Base-by-base conservation (phyloP, 148 eudicot species). In the Agrostemma githago region DNA sequence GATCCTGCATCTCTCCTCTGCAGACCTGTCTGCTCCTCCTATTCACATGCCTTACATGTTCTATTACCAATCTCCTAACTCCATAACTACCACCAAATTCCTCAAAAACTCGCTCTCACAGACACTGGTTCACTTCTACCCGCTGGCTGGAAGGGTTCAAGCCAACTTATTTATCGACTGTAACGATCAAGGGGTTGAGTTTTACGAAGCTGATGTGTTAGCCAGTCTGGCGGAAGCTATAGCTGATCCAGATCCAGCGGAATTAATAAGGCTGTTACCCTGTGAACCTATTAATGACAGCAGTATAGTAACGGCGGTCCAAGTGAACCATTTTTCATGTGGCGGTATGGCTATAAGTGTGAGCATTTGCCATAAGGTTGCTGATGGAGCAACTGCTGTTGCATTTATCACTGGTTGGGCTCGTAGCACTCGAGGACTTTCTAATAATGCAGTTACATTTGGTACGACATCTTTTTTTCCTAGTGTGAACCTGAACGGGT, bases 11-110 rank as follows among this genome's bases (percentile, higher is more conserved):
- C 79, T 83, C 37, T 85, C 85, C 5, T 41, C 80, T 48, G 14
- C 85, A 19, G 90, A 85, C 44, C 86, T 83, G 54, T 60, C 78
- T 42, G 17, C 79, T 3, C 79, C 82, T 26, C 66, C 79, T 4
- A 9, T 70, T 0, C 76, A 79, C 21, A 75, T 80, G 46, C 86
- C 88, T 8, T 5, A 85, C 8, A 65, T 85, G 20, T 66, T 82
- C 62, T 82, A 71, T 68, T 84, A 79, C 72, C 26, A 26, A 53
- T 21, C 48, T 56, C 76, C 77, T 5, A 56, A 15, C 51, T 26
- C 6, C 17, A 46, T 8, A 38, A 68, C 16, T 15, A 66, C 11
- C 16, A 20, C 11, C 48, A 65, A 4, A 40, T 5, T 65, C 19
- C 80, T 85, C 16, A 80, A 80, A 71, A 39, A 65, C 4, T 83